A percentile compares a stretch with the other conserved stretches of the same genome.
Evolutionary conservation across 495 filamentous ascomycete genomes (phyloP).

Genomic region (Lentithecium fluviatile): DNA sequence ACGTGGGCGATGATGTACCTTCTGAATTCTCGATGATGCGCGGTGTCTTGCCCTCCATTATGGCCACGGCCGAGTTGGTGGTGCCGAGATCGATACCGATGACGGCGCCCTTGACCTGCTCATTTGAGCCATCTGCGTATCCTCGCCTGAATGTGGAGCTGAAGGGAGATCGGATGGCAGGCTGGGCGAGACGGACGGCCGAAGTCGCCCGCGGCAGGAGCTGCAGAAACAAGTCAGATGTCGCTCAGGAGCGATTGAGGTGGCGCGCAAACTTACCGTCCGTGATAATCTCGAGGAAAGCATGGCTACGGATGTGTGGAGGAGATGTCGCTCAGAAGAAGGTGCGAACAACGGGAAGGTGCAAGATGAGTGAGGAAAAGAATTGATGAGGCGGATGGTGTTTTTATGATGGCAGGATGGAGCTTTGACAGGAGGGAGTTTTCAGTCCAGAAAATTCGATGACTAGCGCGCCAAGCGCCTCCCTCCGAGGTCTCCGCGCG

Average conservation of each 20-base stretch:
- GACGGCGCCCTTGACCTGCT: conserved; percentile 90
- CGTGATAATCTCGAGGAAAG: conserved; percentile 62
- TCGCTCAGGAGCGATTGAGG: conserved; percentile 32
- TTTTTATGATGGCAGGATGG: conserved; percentile 22
- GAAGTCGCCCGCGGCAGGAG: conserved; percentile 68
- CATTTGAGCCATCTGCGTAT: conserved; percentile 73
- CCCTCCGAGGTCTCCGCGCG: no score
- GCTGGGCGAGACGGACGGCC: conserved; percentile 50
- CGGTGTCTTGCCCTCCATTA: conserved; percentile 95
- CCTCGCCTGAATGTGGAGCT: conserved; percentile 65
- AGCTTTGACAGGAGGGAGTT: conserved; percentile 22
- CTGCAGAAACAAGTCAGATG: conserved; percentile 35
- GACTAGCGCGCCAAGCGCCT: no score
- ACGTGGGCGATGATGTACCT: conserved; percentile 56
- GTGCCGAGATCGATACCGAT: conserved; percentile 99
- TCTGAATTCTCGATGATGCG: conserved; percentile 98
- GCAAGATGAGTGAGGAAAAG: neutral
- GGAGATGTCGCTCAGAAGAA: conserved; percentile 31
- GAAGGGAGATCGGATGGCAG: conserved; percentile 55
- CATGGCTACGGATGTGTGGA: conserved; percentile 50
- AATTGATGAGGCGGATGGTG: conserved; percentile 17
- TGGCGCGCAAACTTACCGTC: conserved; percentile 62
- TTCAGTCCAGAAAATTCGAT: conserved; percentile 22
- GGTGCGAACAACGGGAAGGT: conserved; percentile 26
- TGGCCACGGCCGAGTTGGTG: conserved; percentile 95